phyloP scores from a whole-genome alignment of 805 yeast genomes.

The Cyberlindnera saturnus region DNA sequence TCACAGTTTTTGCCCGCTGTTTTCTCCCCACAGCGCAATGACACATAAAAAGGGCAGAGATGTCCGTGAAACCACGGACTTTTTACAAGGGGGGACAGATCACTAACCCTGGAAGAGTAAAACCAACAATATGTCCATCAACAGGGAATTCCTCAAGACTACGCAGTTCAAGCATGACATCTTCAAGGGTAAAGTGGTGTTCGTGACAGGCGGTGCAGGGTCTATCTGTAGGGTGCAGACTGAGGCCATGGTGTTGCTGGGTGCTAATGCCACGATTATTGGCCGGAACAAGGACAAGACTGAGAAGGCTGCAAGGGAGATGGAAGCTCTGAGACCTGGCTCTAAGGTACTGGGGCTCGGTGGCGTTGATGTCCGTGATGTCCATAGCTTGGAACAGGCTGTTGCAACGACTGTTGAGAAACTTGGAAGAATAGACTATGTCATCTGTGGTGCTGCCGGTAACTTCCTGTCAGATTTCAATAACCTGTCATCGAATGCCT shows the following conservation, averaged over 20 bases:
- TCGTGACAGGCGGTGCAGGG: conserved; percentile 95
- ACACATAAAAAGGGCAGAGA: no score
- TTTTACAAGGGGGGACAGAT: no score
- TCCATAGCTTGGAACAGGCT: conserved; percentile 53
- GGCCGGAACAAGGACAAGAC: conserved; percentile 75
- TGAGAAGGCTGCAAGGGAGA: conserved; percentile 58
- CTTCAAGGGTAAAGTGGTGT: conserved; percentile 79
- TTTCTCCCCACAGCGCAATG: no score
- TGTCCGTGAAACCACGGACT: no score
- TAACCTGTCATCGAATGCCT: conserved; percentile 77
- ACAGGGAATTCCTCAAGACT: conserved; percentile 22
- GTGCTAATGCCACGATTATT: conserved; percentile 81
- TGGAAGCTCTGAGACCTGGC: conserved; percentile 49
- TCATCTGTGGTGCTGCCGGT: conserved; percentile 95
- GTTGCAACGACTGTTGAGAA: conserved; percentile 57
- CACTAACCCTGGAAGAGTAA: no score
- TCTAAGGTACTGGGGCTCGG: conserved; percentile 67
- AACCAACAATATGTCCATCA: conserved; percentile 10
- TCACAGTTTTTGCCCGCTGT: no score
- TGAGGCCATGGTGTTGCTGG: conserved; percentile 75
- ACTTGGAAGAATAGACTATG: conserved; percentile 78
- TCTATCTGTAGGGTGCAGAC: conserved; percentile 89
- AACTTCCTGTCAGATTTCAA: conserved; percentile 80
- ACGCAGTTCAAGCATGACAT: conserved; percentile 49
- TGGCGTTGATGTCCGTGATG: conserved; percentile 72